phyloP scores from a whole-genome alignment of 169 alveolate genomes.

The Gregarina niphandrodes region DNA sequence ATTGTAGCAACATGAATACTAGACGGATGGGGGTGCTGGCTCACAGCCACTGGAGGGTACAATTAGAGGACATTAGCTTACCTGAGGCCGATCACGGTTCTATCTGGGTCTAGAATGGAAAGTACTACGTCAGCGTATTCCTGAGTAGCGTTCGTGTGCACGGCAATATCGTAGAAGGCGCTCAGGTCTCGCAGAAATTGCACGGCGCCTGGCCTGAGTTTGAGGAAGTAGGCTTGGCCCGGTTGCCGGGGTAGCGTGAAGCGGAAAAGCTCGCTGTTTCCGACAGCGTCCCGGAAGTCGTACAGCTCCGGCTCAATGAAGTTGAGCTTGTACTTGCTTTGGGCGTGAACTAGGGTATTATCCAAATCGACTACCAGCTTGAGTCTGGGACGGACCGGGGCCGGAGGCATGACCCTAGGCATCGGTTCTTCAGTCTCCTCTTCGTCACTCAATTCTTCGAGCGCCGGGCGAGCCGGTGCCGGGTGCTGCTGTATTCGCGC shows the following conservation, averaged over 20 bases:
- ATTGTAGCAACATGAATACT: no score
- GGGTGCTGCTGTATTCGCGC: no score
- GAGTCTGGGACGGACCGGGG: no score
- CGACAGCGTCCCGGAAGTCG: constrained; percentile 49
- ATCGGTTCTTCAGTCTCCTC: no score
- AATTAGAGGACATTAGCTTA: constrained; percentile 3
- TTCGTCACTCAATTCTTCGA: no score
- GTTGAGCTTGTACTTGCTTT: constrained; percentile 44
- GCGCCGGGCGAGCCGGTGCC: no score
- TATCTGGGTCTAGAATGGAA: constrained; percentile 59
- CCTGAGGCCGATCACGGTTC: constrained; percentile 56
- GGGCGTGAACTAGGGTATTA: constrained; percentile 60
- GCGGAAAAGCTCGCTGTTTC: constrained; percentile 59
- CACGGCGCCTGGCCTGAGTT: constrained; percentile 59
- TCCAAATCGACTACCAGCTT: constrained; percentile 48
- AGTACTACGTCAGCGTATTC: constrained; percentile 69
- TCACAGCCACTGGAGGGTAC: no score
- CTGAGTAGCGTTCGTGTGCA: constrained; percentile 65
- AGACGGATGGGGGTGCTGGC: no score
- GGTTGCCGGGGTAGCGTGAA: constrained; percentile 52
- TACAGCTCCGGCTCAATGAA: constrained; percentile 41
- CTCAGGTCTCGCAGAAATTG: constrained; percentile 48
- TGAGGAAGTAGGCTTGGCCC: constrained; percentile 48
- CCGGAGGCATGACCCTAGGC: no score
- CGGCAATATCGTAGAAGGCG: constrained; percentile 55